Conservation (phyloP, 2,329 filamentous ascomycete species). For the Fusarium drepaniforme region DNA sequence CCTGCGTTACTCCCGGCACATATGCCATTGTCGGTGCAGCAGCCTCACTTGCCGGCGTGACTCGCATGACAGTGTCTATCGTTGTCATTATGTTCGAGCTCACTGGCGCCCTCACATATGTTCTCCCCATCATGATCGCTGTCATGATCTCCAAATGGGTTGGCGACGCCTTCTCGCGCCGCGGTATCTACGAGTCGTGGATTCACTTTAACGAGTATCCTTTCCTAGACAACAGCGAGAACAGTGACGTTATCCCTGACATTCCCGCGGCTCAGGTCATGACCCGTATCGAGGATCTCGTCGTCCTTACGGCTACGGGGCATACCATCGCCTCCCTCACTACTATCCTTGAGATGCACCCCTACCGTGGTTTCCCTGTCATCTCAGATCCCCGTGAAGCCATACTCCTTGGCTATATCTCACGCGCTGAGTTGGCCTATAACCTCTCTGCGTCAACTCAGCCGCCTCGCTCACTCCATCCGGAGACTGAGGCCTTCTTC, state of each 20-base stretch:
- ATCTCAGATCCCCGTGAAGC: slow-evolving; percentile 83
- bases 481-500: slow-evolving; percentile 86
- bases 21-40: slow-evolving; percentile 98
- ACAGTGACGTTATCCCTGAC: slow-evolving; percentile 81
- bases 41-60: slow-evolving; percentile 92
- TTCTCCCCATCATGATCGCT: slow-evolving; percentile 98
- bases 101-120: slow-evolving; percentile 94
- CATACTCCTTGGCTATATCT: slow-evolving; percentile 91
- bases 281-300: slow-evolving; percentile 91
- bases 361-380: slow-evolving; percentile 92
- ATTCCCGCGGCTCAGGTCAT: slow-evolving; percentile 89
- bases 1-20: slow-evolving; percentile 92
- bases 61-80: slow-evolving; percentile 96
- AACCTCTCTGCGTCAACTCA: slow-evolving; percentile 72
- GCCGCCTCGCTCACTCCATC: slow-evolving; percentile 70
- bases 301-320: slow-evolving; percentile 86
- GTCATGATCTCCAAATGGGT: slow-evolving; percentile 99
- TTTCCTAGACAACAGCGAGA: slow-evolving; percentile 90
- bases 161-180: slow-evolving; percentile 91
- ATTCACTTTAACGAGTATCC: slow-evolving; percentile 97
- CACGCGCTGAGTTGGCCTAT: slow-evolving; percentile 87
- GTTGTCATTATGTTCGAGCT: slow-evolving; percentile 99
- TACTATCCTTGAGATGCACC: slow-evolving; percentile 77
- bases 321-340: slow-evolving; percentile 86
- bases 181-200: slow-evolving; percentile 98